These are phyloP conservation scores for Candida verbasci DNA, from an alignment of 805 yeast genomes.

Conservation along the genomic window DNA sequence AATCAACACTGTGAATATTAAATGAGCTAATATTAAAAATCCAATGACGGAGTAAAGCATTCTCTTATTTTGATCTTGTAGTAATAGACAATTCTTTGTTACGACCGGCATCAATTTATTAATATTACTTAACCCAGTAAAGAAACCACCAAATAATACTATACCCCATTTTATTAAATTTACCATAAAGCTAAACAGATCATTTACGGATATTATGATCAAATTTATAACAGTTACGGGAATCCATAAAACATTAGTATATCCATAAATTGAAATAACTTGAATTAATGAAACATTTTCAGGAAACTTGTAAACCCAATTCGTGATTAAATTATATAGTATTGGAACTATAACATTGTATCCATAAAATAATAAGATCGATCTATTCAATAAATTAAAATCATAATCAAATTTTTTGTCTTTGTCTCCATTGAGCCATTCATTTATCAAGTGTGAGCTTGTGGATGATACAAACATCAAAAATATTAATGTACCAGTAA, in stretches of 20 bases:
- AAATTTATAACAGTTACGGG: conserved; percentile 67
- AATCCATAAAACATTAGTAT: conserved; percentile 80
- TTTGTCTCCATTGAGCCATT: conserved; percentile 42
- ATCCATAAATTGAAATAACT: conserved; percentile 75
- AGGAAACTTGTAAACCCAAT: conserved; percentile 51
- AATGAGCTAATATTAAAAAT: conserved; percentile 45
- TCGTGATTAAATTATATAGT: conserved; percentile 45
- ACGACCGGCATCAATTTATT: conserved; percentile 41
- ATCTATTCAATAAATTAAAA: conserved; percentile 60
- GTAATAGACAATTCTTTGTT: conserved; percentile 29
- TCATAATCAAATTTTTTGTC: conserved; percentile 49
- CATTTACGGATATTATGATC: conserved; percentile 42
- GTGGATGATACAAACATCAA: conserved; percentile 73
- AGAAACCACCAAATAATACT: conserved; percentile 53
- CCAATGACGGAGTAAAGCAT: conserved; percentile 32
- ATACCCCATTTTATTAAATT: conserved; percentile 61
- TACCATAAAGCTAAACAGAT: conserved; percentile 30
- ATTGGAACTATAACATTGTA: conserved; percentile 68
- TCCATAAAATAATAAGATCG: conserved; percentile 69
- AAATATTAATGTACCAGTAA: conserved; percentile 75
- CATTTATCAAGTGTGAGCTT: conserved; percentile 59
- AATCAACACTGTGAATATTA: conserved; percentile 58
- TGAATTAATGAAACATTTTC: conserved; percentile 50
- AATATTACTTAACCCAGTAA: conserved; percentile 56
- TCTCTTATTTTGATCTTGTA: conserved; percentile 29